These are phyloP conservation scores for Erythrobasidium yunnanense DNA, from an alignment of 768 basidiomycete species.

Conservation along the genomic window DNA sequence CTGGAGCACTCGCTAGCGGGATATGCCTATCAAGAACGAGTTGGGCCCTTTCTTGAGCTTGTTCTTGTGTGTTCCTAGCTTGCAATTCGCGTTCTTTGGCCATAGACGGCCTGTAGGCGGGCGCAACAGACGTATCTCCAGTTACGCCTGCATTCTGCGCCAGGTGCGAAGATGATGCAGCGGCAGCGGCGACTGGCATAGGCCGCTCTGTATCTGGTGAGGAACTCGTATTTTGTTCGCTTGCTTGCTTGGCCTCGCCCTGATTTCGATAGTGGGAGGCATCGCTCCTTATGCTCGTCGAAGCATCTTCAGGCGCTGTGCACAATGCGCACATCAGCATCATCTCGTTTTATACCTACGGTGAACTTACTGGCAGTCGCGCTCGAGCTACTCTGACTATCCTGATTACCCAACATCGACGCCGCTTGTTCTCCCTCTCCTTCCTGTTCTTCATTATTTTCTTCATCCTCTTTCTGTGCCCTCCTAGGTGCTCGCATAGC, in stretches of 20 bases:
- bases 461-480: conserved; percentile 1
- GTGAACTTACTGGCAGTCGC: neutral
- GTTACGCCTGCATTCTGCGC: too few relatives aligned
- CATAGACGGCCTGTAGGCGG: too few relatives aligned
- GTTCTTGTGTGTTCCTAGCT: too few relatives aligned
- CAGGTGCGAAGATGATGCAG: too few relatives aligned
- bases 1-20: too few relatives aligned
- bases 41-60: neutral
- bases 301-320: neutral
- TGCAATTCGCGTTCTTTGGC: too few relatives aligned
- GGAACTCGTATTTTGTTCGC: neutral
- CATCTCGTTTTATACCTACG: neutral
- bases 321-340: too few relatives aligned
- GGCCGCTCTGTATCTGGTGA: too few relatives aligned
- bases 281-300: neutral
- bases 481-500: conserved; percentile 14
- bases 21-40: neutral
- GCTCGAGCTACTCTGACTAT: neutral
- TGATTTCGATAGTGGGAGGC: neutral
- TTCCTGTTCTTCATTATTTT: neutral
- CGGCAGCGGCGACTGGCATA: too few relatives aligned
- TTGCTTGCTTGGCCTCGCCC: neutral
- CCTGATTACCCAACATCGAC: neutral
- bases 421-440: neutral
- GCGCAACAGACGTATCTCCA: too few relatives aligned